A percentile compares a stretch with the other conserved stretches of the same genome.
Conservation (phyloP, 352 stramenopile species). For the Globisporangium nodosum region DNA sequence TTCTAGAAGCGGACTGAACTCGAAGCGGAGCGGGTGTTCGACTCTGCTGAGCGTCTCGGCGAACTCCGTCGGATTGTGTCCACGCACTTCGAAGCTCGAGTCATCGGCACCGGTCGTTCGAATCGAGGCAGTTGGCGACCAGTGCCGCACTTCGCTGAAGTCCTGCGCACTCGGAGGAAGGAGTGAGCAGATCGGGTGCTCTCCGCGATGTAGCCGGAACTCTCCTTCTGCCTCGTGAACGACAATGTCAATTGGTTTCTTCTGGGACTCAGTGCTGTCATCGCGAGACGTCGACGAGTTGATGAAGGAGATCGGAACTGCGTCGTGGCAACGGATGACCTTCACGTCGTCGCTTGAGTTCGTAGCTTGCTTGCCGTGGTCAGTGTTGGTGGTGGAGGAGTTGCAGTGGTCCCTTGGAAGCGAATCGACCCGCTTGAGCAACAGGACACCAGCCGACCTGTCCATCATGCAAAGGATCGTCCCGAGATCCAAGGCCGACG, state of each 20-base stretch:
- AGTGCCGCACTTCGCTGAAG: slow-evolving; percentile 3
- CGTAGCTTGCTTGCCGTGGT: not conserved
- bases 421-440: slow-evolving; percentile 25
- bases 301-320: slow-evolving; percentile 21
- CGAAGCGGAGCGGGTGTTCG: slow-evolving; percentile 34
- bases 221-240: slow-evolving; percentile 25
- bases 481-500: slow-evolving; percentile 15
- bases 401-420: not conserved
- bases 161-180: slow-evolving; percentile 10
- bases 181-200: slow-evolving; percentile 26
- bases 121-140: slow-evolving; percentile 20
- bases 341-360: not conserved
- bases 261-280: not conserved
- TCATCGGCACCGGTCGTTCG: slow-evolving; percentile 16
- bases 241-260: slow-evolving; percentile 28
- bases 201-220: slow-evolving; percentile 29
- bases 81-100: slow-evolving; percentile 26
- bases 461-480: slow-evolving; percentile 44
- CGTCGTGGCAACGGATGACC: slow-evolving; percentile 35
- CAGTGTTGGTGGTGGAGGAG: not conserved
- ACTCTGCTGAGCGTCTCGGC: slow-evolving; percentile 24
- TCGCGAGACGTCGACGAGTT: not conserved
- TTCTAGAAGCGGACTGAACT: slow-evolving; percentile 21
- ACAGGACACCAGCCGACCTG: slow-evolving; percentile 23
- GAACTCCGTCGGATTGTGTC: slow-evolving; percentile 11